A percentile compares a stretch with the other conserved stretches of the same genome.
These are phyloP conservation scores for Lactarius sp. DNA, from an alignment of 768 basidiomycete species.

Conservation along the genomic window DNA sequence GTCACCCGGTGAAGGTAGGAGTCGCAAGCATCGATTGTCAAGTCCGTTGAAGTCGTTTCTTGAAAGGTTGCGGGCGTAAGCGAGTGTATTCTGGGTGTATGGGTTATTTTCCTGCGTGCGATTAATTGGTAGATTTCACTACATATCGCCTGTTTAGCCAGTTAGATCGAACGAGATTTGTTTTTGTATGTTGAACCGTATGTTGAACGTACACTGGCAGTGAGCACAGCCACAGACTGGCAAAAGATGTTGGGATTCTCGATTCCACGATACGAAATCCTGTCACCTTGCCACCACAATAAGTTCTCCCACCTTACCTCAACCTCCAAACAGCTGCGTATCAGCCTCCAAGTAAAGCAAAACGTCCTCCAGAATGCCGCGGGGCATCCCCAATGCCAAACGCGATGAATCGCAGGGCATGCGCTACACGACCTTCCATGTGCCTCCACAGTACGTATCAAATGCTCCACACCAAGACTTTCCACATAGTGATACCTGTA, in stretches of 20 bases:
- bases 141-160: not conserved
- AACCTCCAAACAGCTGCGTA: not conserved
- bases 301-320: not conserved
- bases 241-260: not conserved
- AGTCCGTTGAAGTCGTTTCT: slow-evolving; percentile 25
- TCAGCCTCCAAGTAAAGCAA: slow-evolving; percentile 1
- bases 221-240: slow-evolving; percentile 2
- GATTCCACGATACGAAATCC: not conserved
- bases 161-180: not conserved
- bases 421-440: slow-evolving; percentile 75
- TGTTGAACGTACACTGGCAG: not conserved
- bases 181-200: not conserved
- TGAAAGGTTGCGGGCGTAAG: slow-evolving; percentile 18
- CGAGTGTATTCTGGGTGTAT: not conserved
- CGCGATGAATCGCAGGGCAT: slow-evolving; percentile 72
- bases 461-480: not conserved
- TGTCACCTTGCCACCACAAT: not conserved
- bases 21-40: slow-evolving; percentile 18
- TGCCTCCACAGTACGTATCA: slow-evolving; percentile 47
- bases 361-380: slow-evolving; percentile 50
- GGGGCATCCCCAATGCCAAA: slow-evolving; percentile 76
- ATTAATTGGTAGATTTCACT: not conserved
- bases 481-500: slow-evolving; percentile 28
- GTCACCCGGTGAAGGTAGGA: slow-evolving; percentile 1
- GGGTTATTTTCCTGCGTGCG: not conserved